Conservation (phyloP, 2,329 filamentous ascomycete genomes). For the Trichoderma sp. region DNA sequence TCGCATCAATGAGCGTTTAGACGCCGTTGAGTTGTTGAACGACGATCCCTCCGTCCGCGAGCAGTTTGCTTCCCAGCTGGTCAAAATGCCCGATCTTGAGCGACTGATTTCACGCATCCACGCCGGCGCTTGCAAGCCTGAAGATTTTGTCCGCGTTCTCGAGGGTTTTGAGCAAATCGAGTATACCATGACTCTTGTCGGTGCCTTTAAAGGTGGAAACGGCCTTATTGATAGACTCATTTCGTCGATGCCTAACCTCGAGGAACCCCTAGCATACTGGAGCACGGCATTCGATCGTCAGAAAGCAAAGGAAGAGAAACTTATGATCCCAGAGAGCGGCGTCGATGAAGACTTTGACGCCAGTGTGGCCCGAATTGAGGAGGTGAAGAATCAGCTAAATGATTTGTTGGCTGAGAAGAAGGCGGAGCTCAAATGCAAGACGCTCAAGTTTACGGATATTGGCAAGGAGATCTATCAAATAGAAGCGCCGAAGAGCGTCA, state of each 20-base stretch:
- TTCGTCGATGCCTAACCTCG: constrained; percentile 80
- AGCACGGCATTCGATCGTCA: constrained; percentile 85
- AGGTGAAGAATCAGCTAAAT: constrained; percentile 72
- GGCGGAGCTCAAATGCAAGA: constrained; percentile 71
- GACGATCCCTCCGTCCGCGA: constrained; percentile 78
- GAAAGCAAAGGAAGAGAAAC: constrained; percentile 75
- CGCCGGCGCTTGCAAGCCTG: constrained; percentile 82
- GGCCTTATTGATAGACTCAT: constrained; percentile 85
- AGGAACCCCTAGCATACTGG: constrained; percentile 76
- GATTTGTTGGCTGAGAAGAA: constrained; percentile 70
- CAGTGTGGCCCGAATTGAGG: constrained; percentile 74
- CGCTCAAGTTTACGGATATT: constrained; percentile 76
- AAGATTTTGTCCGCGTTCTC: constrained; percentile 90
- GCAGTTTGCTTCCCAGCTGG: constrained; percentile 83
- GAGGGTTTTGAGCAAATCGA: constrained; percentile 98
- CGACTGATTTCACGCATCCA: constrained; percentile 92
- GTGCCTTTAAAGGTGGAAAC: constrained; percentile 71
- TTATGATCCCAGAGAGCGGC: constrained; percentile 81
- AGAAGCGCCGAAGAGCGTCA: constrained; percentile 81
- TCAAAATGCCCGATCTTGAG: constrained; percentile 92
- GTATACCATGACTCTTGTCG: constrained; percentile 82
- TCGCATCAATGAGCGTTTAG: constrained; percentile 89
- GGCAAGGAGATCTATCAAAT: constrained; percentile 98
- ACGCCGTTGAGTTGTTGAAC: constrained; percentile 92
- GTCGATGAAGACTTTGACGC: constrained; percentile 91